phyloP scores from a whole-genome alignment of 2,329 filamentous ascomycete species.

The Colletotrichum shisoi region DNA sequence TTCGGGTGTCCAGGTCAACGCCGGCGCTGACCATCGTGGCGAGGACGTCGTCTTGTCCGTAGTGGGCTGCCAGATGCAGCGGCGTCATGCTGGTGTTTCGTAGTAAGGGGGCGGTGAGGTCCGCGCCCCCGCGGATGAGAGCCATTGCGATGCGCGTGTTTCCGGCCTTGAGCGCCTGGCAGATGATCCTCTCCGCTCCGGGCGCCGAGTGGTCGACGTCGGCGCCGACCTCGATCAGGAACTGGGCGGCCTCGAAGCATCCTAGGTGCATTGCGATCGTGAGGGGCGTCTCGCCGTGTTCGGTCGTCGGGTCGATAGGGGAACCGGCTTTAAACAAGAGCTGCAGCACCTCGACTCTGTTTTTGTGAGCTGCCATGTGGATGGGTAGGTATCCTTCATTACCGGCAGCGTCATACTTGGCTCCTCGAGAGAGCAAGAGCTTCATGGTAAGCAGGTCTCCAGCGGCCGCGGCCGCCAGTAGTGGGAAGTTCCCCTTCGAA shows the following conservation, averaged over 20 bases:
- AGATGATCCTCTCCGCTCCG: conserved; percentile 36
- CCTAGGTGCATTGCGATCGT: conserved; percentile 41
- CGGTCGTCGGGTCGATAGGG: conserved; percentile 40
- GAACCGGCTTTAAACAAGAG: conserved; percentile 41
- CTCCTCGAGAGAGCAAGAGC: conserved; percentile 40
- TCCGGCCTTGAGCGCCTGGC: conserved; percentile 37
- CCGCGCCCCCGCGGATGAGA: conserved; percentile 40
- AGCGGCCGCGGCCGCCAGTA: conserved; percentile 57
- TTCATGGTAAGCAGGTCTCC: conserved; percentile 48
- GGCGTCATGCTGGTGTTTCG: conserved; percentile 44
- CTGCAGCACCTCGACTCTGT: conserved; percentile 40
- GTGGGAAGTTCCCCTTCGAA: conserved; percentile 39
- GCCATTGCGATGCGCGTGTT: conserved; percentile 37
- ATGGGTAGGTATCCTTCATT: conserved; percentile 41
- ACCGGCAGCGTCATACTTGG: conserved; percentile 36
- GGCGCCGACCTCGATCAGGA: conserved; percentile 40
- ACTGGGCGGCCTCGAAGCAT: conserved; percentile 40
- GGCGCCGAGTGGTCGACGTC: conserved; percentile 38
- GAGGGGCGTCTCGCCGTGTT: conserved; percentile 43
- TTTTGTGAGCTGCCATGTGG: conserved; percentile 42
- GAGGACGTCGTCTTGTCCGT: conserved; percentile 43
- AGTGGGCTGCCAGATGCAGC: conserved; percentile 44
- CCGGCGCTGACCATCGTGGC: conserved; percentile 42
- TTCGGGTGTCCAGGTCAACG: conserved; percentile 40
- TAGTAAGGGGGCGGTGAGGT: conserved; percentile 38